Percentiles rank a stretch among this genome's conserved stretches.
Evolutionary conservation across 2,329 filamentous ascomycete species (phyloP).

Genomic region (Lachnellula occidentalis): DNA sequence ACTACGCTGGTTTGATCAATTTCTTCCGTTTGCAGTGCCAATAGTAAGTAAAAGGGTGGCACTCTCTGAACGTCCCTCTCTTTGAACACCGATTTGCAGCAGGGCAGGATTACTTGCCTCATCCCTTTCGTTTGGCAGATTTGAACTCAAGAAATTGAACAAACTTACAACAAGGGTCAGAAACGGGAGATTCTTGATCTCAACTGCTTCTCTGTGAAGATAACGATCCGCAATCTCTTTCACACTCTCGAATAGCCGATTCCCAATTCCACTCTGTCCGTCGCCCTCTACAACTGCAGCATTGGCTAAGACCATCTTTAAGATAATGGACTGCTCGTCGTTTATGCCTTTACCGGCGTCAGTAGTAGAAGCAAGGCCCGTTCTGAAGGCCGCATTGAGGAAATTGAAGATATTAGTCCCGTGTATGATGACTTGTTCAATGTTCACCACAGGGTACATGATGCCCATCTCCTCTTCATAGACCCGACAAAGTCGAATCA

Average conservation of each 20-base stretch:
- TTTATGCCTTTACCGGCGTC: conserved; percentile 38
- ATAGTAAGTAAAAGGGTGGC: too few species aligned
- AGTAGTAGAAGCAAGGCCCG: conserved; percentile 50
- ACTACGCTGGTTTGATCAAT: too few species aligned
- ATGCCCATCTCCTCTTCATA: conserved; percentile 88
- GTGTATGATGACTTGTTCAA: conserved; percentile 65
- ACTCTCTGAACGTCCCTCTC: too few species aligned
- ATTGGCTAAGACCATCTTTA: conserved; percentile 81
- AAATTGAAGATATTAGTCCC: conserved; percentile 65
- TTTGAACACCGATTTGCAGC: too few species aligned
- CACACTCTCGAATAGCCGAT: conserved; percentile 69
- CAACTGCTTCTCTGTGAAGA: conserved; percentile 47
- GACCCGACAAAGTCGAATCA: conserved; percentile 68
- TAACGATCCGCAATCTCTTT: conserved; percentile 63
- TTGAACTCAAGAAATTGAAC: background rate
- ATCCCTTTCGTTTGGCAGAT: background rate
- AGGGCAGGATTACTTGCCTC: too few species aligned
- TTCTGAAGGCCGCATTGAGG: conserved; percentile 60
- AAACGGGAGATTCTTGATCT: conserved; percentile 53
- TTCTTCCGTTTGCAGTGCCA: too few species aligned
- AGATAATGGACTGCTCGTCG: conserved; percentile 60
- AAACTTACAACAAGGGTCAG: conserved; percentile 49
- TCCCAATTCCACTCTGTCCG: conserved; percentile 70
- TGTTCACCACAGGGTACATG: conserved; percentile 84
- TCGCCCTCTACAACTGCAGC: conserved; percentile 72